phyloP scores from a whole-genome alignment of 805 yeast genomes.

The Tetrapisispora pingtungensis region DNA sequence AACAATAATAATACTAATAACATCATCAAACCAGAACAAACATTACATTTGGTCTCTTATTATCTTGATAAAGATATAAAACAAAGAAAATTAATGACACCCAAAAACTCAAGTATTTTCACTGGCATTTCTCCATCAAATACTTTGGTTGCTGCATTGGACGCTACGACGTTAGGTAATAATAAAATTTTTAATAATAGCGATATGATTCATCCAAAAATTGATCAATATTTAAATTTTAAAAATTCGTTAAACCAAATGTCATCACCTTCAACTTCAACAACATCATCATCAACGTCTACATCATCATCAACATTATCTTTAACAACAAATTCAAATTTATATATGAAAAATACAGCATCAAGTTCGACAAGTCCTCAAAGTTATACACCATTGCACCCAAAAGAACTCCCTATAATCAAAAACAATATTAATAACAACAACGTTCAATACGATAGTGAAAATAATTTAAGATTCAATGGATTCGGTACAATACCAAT shows the following conservation, averaged over 20 bases:
- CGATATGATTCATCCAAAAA: neutral
- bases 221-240: neutral
- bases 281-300: neutral
- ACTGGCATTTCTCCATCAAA: constrained; percentile 39
- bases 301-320: neutral
- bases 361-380: neutral
- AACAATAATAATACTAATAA: neutral
- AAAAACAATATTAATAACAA: neutral
- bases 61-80: constrained; percentile 68
- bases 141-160: constrained; percentile 45
- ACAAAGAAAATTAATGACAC: constrained; percentile 44
- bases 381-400: neutral
- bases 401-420: neutral
- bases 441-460: neutral
- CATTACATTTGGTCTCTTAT: constrained; percentile 61
- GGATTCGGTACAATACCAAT: neutral
- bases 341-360: neutral
- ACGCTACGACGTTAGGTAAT: constrained; percentile 51
- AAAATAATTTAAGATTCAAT: neutral
- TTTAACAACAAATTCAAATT: neutral
- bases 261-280: neutral
- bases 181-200: constrained; percentile 18
- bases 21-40: neutral
- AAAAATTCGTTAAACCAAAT: neutral
- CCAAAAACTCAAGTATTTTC: constrained; percentile 43